A percentile compares a stretch with the other conserved stretches of the same genome.
Conservation (phyloP, 2,329 filamentous ascomycete species). For the Paecilomyces fulvus region DNA sequence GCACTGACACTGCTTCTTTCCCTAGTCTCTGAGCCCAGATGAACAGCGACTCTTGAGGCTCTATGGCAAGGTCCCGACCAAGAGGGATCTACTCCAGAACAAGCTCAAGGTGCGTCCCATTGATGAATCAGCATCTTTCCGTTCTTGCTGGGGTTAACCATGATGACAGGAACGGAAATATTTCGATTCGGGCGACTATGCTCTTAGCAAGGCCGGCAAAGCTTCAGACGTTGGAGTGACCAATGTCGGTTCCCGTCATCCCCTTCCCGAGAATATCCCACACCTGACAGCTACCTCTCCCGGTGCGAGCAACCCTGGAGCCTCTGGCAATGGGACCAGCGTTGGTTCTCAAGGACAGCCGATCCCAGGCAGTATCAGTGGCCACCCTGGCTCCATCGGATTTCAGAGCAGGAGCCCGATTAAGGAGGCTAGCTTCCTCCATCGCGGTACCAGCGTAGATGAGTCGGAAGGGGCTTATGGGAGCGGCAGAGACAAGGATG, state of each 20-base stretch:
- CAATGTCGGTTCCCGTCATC: slow-evolving; percentile 88
- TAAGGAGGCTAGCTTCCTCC: slow-evolving; percentile 82
- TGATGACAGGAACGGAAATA: slow-evolving; percentile 78
- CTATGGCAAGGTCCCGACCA: slow-evolving; percentile 95
- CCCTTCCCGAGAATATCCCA: slow-evolving; percentile 88
- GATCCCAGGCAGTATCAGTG: slow-evolving; percentile 35
- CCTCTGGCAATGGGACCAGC: slow-evolving; percentile 23
- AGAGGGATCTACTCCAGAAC: slow-evolving; percentile 94
- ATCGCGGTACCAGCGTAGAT: slow-evolving; percentile 68
- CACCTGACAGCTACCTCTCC: slow-evolving; percentile 65
- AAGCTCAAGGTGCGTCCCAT: slow-evolving; percentile 66
- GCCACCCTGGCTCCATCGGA: slow-evolving; percentile 29
- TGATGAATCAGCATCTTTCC: background rate
- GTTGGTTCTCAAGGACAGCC: slow-evolving; percentile 29
- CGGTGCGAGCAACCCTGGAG: slow-evolving; percentile 24
- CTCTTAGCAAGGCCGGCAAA: slow-evolving; percentile 94
- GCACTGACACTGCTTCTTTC: slow-evolving; percentile 6
- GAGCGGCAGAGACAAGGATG: slow-evolving; percentile 41
- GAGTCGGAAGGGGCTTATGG: slow-evolving; percentile 24
- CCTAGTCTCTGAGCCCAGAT: slow-evolving; percentile 79
- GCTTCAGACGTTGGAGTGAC: slow-evolving; percentile 89
- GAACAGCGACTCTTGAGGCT: slow-evolving; percentile 95
- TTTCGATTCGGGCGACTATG: slow-evolving; percentile 94
- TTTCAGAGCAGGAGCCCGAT: slow-evolving; percentile 66
- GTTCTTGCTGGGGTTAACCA: background rate